A percentile compares a stretch with the other conserved stretches of the same genome.
Conservation (phyloP, 1,139 yeast species). For the Kluyveromyces marxianus region DNA sequence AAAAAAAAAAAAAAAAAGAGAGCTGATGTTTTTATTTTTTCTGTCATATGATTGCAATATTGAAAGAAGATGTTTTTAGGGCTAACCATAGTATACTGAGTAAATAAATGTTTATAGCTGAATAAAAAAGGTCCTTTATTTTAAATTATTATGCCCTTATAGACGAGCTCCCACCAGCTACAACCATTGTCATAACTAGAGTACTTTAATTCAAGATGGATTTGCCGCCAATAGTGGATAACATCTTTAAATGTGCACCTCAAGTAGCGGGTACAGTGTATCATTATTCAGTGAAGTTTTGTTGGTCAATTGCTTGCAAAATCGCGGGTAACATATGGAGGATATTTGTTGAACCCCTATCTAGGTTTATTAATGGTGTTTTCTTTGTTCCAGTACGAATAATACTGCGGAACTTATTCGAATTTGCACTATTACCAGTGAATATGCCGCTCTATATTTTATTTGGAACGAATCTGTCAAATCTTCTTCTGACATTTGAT, state of each 20-base stretch:
- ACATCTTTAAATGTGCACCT: background rate
- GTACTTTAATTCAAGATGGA: background rate
- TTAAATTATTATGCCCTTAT: too few relatives aligned
- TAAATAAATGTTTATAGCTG: too few relatives aligned
- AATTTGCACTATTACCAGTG: constrained; percentile 17
- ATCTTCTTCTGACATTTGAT: constrained; percentile 12
- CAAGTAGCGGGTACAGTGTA: constrained; percentile 5
- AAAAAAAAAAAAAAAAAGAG: too few relatives aligned
- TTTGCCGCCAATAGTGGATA: background rate
- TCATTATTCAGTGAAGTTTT: background rate
- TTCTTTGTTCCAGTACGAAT: constrained; percentile 17
- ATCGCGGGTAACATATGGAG: background rate
- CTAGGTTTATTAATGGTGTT: constrained; percentile 2
- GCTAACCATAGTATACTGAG: background rate
- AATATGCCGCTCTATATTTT: constrained; percentile 18
- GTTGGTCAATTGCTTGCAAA: background rate
- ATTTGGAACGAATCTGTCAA: constrained; percentile 17
- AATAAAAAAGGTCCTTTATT: too few relatives aligned
- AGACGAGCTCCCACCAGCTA: too few relatives aligned
- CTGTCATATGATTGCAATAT: background rate
- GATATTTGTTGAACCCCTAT: background rate
- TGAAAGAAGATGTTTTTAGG: background rate
- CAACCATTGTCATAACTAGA: background rate
- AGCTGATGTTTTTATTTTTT: too few relatives aligned
- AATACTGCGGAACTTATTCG: constrained; percentile 12